Percentiles rank a stretch among this genome's conserved stretches.
These are phyloP conservation scores for Penicillium sp. DNA, from an alignment of 2,329 filamentous ascomycete species.

Conservation along the genomic window DNA sequence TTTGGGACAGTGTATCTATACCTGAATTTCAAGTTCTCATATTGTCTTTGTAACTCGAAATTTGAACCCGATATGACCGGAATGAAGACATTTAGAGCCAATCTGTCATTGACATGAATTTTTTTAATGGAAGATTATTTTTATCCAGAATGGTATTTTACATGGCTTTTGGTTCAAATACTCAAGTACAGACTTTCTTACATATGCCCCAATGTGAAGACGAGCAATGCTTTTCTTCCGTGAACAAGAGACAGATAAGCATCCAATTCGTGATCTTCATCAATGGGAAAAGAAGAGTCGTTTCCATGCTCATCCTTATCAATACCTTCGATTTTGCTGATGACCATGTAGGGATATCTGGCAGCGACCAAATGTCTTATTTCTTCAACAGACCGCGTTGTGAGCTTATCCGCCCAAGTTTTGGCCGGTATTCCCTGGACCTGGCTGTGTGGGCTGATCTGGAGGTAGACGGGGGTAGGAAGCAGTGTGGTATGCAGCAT, in stretches of 20 bases:
- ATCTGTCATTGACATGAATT: not conserved
- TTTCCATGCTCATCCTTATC: constrained; percentile 57
- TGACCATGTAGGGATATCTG: constrained; percentile 58
- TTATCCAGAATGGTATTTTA: not conserved
- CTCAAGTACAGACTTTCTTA: constrained; percentile 6
- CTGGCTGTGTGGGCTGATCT: constrained; percentile 62
- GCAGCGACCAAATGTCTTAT: constrained; percentile 58
- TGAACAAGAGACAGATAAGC: constrained; percentile 66
- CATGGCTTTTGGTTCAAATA: not conserved
- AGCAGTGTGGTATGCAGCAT: constrained; percentile 30
- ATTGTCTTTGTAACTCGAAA: not conserved
- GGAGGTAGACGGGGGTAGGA: constrained; percentile 61
- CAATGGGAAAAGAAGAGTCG: constrained; percentile 62
- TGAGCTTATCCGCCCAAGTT: constrained; percentile 63
- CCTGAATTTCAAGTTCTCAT: not conserved
- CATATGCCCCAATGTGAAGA: constrained; percentile 38
- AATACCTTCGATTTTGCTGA: constrained; percentile 62
- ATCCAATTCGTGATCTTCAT: constrained; percentile 65
- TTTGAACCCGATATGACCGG: not conserved
- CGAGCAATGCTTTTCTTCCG: constrained; percentile 52
- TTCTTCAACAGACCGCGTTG: constrained; percentile 55
- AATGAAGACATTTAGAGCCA: not conserved
- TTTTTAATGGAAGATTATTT: not conserved
- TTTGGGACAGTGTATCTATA: constrained; percentile 19
- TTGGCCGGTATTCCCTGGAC: constrained; percentile 43